Evolutionary conservation across 2,329 filamentous ascomycete species (phyloP).

Genomic region (Emergomyces orientalis): DNA sequence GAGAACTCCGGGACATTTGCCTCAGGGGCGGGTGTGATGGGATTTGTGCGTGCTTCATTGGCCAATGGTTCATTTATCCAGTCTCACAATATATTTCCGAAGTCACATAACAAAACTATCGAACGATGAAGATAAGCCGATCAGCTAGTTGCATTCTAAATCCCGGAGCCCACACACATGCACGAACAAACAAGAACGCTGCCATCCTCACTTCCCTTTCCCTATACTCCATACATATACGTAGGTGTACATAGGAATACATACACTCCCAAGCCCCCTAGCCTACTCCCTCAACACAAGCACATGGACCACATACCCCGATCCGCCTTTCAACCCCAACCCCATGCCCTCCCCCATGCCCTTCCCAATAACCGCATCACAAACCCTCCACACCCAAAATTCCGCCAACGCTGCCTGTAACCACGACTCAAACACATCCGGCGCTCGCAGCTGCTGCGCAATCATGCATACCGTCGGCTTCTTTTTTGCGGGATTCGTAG

Average conservation of each 20-base stretch:
- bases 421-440: constrained; percentile 79
- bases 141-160: too few species aligned
- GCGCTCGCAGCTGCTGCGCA: constrained; percentile 78
- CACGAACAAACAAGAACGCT: too few species aligned
- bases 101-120: too few species aligned
- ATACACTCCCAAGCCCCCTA: not conserved
- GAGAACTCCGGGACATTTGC: not conserved
- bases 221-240: not conserved
- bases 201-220: not conserved
- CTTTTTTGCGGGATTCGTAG: not conserved
- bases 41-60: too few species aligned
- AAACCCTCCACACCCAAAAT: constrained; percentile 71
- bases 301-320: constrained; percentile 75
- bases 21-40: not conserved
- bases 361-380: constrained; percentile 51
- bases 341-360: constrained; percentile 43
- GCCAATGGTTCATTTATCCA: too few species aligned
- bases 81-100: too few species aligned
- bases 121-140: too few species aligned
- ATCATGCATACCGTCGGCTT: constrained; percentile 64
- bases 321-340: constrained; percentile 46
- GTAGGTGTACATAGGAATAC: too few species aligned
- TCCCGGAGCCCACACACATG: too few species aligned
- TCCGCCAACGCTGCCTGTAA: constrained; percentile 54
- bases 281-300: constrained; percentile 47